These are phyloP conservation scores for Moesziomyces aphidis DNA, from an alignment of 1,284 basidiomycete genomes.

Conservation along the genomic window DNA sequence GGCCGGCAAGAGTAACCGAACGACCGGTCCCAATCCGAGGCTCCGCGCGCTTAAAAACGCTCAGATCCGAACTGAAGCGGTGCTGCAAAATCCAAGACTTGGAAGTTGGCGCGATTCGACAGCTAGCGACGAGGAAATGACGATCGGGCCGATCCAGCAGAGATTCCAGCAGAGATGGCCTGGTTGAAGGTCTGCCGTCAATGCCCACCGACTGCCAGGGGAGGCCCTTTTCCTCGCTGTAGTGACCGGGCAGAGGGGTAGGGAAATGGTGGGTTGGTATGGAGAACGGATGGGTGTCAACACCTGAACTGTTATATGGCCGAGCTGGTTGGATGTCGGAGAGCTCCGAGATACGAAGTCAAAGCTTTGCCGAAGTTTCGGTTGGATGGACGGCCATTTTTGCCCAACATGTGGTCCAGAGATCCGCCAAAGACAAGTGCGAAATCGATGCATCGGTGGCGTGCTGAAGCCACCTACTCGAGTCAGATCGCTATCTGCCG, in stretches of 20 bases:
- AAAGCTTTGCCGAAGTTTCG: not conserved
- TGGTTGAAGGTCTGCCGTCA: too few relatives aligned
- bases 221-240: too few relatives aligned
- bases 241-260: too few relatives aligned
- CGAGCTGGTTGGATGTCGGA: not conserved
- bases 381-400: not conserved
- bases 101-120: not conserved
- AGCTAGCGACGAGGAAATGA: not conserved
- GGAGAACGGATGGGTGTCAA: not conserved
- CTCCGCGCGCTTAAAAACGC: not conserved
- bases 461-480: slow-evolving; percentile 13
- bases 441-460: slow-evolving; percentile 6
- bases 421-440: not conserved
- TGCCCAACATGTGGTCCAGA: too few relatives aligned
- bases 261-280: not conserved
- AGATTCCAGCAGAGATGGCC: too few relatives aligned
- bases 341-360: too few relatives aligned
- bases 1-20: slow-evolving; percentile 22
- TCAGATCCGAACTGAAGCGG: not conserved
- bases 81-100: not conserved
- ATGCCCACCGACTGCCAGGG: too few relatives aligned
- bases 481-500: slow-evolving; percentile 4
- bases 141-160: not conserved
- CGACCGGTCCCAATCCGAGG: slow-evolving; percentile 15
- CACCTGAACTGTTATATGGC: not conserved